Base-by-base conservation (phyloP, 192 early-diverging fungal species). In the Kickxella alabastrina region DNA sequence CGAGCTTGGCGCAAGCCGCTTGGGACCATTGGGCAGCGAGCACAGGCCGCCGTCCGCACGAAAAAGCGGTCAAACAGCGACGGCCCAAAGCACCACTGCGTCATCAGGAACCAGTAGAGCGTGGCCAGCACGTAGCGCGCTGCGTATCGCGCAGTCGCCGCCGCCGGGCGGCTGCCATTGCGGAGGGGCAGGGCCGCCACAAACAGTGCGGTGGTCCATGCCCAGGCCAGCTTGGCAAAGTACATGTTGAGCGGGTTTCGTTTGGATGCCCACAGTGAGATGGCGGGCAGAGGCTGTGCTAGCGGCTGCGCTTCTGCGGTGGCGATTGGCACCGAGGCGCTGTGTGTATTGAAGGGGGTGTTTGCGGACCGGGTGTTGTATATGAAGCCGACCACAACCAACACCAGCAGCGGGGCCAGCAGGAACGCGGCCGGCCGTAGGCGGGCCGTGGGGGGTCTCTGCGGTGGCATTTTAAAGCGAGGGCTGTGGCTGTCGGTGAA, bases 141-240 rank as follows among this genome's bases (percentile, higher is more conserved):
- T 2, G 59, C 59, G 47, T 36, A 34, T 57, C 25, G 41, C 22
- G 40, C 41, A 26, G 55, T 28, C 42, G 49, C 37, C 5, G 27
- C n/a, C n/a, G 15, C 25, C 21, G 34, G 29, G 25, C 7, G 12
- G 54, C 18, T 59, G 63, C 45, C 38, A 50, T 9, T 46, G 41
- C 79, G 53, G 23, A 75, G 36, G 13, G 41, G 59, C 4, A 86
- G 47, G 43, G 83, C 82, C 8, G 69, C 18, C 15, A 77, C 32
- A 43, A 85, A 84, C 22, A 84, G 69, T 10, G 82, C 34, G 19
- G 83, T 81, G 0, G 92, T 92, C 92, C 92, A 95, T 28, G 82
- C 85, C 92, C 92, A 95, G 13, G 84, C 91, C 24, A 68, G 65
- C 73, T 95, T 95, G 49, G 83, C 91, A 76, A 90, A 85, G 40